A percentile compares a stretch with the other conserved stretches of the same genome.
phyloP scores from a whole-genome alignment of 352 stramenopile genomes.

The Pythium oligandrum region DNA sequence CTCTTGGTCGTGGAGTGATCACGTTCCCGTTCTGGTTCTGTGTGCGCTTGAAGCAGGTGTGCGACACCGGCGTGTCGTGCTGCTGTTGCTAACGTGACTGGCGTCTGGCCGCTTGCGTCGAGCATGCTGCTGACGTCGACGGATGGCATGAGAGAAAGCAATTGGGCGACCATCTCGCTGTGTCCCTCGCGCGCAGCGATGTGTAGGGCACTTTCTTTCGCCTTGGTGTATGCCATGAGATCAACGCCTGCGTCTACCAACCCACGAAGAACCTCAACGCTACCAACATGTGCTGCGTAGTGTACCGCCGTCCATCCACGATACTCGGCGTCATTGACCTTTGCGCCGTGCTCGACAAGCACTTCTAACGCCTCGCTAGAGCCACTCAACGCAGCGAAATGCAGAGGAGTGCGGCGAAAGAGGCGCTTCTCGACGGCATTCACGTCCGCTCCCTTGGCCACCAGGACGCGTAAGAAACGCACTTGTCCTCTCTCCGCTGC shows the following conservation, averaged over 20 bases:
- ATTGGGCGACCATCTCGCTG: background rate
- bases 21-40: no score
- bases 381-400: conserved; percentile 51
- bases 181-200: conserved; percentile 7
- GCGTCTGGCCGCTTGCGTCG: background rate
- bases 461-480: conserved; percentile 22
- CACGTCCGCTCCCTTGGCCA: conserved; percentile 35
- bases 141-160: background rate
- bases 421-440: conserved; percentile 57
- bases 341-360: conserved; percentile 33
- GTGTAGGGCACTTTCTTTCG: conserved; percentile 12
- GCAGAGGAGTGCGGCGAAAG: conserved; percentile 62
- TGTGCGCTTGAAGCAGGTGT: no score
- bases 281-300: conserved; percentile 44
- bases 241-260: conserved; percentile 10
- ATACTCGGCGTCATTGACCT: conserved; percentile 45
- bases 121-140: background rate
- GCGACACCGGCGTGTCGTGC: no score
- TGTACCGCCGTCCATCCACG: conserved; percentile 50
- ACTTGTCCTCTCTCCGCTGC: conserved; percentile 50
- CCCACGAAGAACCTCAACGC: conserved; percentile 3
- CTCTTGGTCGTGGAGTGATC: no score
- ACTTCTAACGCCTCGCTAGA: conserved; percentile 27
- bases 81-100: no score
- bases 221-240: conserved; percentile 2